Evolutionary conservation across 495 filamentous ascomycete species (phyloP).

Genomic region (Hyphodiscus hymeniophilus): DNA sequence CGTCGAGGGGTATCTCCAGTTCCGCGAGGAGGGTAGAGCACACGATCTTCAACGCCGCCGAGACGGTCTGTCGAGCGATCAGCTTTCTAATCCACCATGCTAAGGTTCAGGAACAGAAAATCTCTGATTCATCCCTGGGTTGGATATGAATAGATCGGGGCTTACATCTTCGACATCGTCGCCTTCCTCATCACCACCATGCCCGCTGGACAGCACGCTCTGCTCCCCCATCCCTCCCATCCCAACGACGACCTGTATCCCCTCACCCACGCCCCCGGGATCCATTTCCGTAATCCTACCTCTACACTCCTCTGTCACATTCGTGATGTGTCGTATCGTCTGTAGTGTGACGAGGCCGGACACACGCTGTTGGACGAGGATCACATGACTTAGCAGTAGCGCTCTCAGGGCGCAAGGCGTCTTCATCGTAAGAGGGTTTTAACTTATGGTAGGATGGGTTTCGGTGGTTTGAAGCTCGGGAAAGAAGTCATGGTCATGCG

Average conservation of each 20-base stretch:
- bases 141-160: too few relatives aligned
- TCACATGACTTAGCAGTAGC: not conserved
- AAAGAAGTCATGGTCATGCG: not conserved
- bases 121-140: too few relatives aligned
- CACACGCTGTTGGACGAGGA: not conserved
- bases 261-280: not conserved
- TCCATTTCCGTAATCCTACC: conserved; percentile 7
- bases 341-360: conserved; percentile 16
- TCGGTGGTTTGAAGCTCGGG: too few relatives aligned
- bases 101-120: not conserved
- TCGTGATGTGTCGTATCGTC: conserved; percentile 14
- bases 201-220: not conserved
- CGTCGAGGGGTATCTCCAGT: conserved; percentile 14
- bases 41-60: conserved; percentile 10
- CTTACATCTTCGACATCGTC: conserved; percentile 21
- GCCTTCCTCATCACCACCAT: conserved; percentile 1
- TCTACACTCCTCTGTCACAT: conserved; percentile 9
- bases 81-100: not conserved
- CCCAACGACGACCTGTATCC: conserved; percentile 1
- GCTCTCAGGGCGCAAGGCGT: not conserved
- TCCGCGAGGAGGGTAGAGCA: conserved; percentile 12
- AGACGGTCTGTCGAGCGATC: conserved; percentile 10
- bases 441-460: too few relatives aligned
- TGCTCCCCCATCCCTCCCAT: conserved; percentile 1
- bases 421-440: not conserved